A percentile compares a stretch with the other conserved stretches of the same genome.
Evolutionary conservation across 257 asterid species (phyloP).

Genomic region (Pogostemon cablin): DNA sequence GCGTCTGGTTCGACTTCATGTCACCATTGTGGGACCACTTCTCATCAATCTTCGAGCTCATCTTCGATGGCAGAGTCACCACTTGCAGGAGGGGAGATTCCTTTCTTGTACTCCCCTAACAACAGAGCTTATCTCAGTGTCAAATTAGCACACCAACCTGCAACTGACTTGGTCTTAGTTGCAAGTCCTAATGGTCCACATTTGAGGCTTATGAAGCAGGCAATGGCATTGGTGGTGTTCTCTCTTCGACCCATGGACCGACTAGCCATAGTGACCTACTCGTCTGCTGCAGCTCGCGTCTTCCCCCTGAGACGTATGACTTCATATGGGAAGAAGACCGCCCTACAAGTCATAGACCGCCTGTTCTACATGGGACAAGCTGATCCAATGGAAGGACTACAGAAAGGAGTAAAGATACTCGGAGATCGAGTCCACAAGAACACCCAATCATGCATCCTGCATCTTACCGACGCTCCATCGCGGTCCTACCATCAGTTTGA

Average conservation of each 20-base stretch:
- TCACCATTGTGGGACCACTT: slow-evolving; percentile 24
- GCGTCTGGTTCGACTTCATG: slow-evolving; percentile 28
- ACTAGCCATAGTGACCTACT: slow-evolving; percentile 74
- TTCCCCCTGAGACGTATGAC: slow-evolving; percentile 93
- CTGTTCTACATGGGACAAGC: slow-evolving; percentile 77
- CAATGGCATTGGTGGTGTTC: slow-evolving; percentile 80
- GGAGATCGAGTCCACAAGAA: slow-evolving; percentile 75
- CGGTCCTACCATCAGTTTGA: slow-evolving; percentile 59
- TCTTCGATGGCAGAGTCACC: slow-evolving; percentile 45
- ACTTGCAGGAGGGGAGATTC: slow-evolving; percentile 23
- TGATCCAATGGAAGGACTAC: slow-evolving; percentile 78
- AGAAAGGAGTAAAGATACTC: slow-evolving; percentile 80
- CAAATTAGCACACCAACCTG: slow-evolving; percentile 62
- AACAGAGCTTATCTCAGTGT: slow-evolving; percentile 59
- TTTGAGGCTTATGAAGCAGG: slow-evolving; percentile 84
- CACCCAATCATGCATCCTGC: slow-evolving; percentile 65
- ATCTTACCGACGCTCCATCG: slow-evolving; percentile 65
- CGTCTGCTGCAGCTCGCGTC: slow-evolving; percentile 79
- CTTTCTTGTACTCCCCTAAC: slow-evolving; percentile 40
- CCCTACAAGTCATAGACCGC: slow-evolving; percentile 76
- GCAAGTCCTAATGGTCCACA: slow-evolving; percentile 90
- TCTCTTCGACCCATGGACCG: slow-evolving; percentile 76
- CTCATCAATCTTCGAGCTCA: slow-evolving; percentile 39
- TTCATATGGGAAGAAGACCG: slow-evolving; percentile 67
- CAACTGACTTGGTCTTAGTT: slow-evolving; percentile 77